phyloP scores from a whole-genome alignment of 1,284 basidiomycete genomes.

The Rhizoctonia solani region DNA sequence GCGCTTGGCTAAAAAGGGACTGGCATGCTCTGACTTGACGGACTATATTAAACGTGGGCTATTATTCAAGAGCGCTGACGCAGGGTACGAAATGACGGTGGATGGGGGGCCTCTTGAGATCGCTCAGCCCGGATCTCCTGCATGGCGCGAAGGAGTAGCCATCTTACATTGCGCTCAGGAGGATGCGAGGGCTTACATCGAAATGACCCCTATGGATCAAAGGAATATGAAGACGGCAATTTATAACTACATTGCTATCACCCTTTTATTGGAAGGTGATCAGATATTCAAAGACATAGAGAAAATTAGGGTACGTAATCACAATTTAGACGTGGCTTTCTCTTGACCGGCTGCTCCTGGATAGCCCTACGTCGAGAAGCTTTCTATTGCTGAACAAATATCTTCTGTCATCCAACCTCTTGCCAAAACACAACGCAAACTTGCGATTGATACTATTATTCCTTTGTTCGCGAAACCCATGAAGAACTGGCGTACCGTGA shows the following conservation, averaged over 20 bases:
- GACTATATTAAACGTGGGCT: slow-evolving; percentile 32
- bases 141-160: slow-evolving; percentile 23
- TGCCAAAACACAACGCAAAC: slow-evolving; percentile 14
- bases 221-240: slow-evolving; percentile 24
- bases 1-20: slow-evolving; percentile 13
- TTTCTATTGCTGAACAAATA: slow-evolving; percentile 28
- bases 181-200: slow-evolving; percentile 29
- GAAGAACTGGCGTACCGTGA: slow-evolving; percentile 20
- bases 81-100: slow-evolving; percentile 15
- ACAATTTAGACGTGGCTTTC: neutral
- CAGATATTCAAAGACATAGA: slow-evolving; percentile 9
- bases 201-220: slow-evolving; percentile 32
- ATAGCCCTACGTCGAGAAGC: slow-evolving; percentile 23
- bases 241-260: slow-evolving; percentile 17
- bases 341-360: neutral
- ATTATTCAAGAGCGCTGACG: slow-evolving; percentile 13
- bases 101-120: neutral
- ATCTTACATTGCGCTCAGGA: slow-evolving; percentile 23
- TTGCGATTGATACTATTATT: slow-evolving; percentile 18
- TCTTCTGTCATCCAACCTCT: slow-evolving; percentile 12
- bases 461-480: slow-evolving; percentile 21
- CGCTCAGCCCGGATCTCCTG: slow-evolving; percentile 14
- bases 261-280: slow-evolving; percentile 18
- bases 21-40: slow-evolving; percentile 16
- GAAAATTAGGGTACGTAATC: slow-evolving; percentile 8